A percentile compares a stretch with the other conserved stretches of the same genome.
Evolutionary conservation across 140 eudicot species (phyloP).

Genomic region (Anethum foeniculum): DNA sequence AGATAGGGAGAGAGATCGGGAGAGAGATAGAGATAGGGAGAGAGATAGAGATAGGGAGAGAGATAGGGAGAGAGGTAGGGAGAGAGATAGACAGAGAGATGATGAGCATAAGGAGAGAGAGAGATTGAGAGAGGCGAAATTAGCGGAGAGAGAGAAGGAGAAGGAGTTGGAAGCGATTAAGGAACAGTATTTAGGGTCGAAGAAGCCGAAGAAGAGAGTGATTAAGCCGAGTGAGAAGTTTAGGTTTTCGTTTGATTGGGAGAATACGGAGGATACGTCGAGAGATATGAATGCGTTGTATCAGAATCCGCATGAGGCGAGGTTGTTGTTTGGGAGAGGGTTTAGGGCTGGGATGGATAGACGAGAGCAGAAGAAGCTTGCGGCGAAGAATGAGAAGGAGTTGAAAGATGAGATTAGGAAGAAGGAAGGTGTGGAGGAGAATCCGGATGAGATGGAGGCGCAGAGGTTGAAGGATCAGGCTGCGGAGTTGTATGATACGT

Average conservation of each 20-base stretch:
- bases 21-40: neutral
- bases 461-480: slow-evolving; percentile 7
- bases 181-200: slow-evolving; percentile 1
- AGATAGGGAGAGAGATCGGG: neutral
- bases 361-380: slow-evolving; percentile 6
- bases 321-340: slow-evolving; percentile 5
- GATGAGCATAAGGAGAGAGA: neutral
- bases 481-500: slow-evolving; percentile 7
- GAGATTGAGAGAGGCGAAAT: neutral
- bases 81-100: neutral
- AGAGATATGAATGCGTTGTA: slow-evolving; percentile 3
- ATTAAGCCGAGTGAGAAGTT: slow-evolving; percentile 12
- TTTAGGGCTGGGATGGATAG: slow-evolving; percentile 10
- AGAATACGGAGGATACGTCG: slow-evolving; percentile 13
- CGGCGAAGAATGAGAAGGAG: slow-evolving; percentile 9
- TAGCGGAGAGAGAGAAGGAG: slow-evolving; percentile 7
- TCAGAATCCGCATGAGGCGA: slow-evolving; percentile 5
- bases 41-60: neutral
- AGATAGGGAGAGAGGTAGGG: neutral
- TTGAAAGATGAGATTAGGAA: slow-evolving; percentile 10
- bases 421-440: slow-evolving; percentile 4
- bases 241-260: slow-evolving; percentile 12
- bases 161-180: slow-evolving; percentile 11
- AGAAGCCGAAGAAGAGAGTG: neutral
- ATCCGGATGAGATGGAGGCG: neutral